Evolutionary conservation across 345 rosid genomes (phyloP).

Genomic region (Populus simonii): DNA sequence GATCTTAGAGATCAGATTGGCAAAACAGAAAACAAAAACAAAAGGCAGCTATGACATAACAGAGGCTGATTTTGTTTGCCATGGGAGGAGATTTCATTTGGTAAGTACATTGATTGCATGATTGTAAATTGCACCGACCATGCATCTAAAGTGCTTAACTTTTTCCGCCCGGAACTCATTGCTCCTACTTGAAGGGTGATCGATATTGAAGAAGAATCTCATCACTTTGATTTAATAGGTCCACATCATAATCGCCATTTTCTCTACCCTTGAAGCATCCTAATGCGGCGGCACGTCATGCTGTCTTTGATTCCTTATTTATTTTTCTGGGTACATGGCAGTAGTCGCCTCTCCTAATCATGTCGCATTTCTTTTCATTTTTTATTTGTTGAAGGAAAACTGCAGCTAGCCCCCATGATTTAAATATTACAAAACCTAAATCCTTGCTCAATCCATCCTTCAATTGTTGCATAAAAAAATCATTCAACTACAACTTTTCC

Average conservation of each 20-base stretch:
- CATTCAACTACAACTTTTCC: background rate
- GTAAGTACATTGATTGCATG: background rate
- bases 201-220: background rate
- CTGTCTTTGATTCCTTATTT: background rate
- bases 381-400: background rate
- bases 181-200: background rate
- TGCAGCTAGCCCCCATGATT: background rate
- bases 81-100: background rate
- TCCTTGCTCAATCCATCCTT: background rate
- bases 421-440: background rate
- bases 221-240: background rate
- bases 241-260: constrained; percentile 4
- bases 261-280: background rate
- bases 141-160: background rate
- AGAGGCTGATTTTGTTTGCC: background rate
- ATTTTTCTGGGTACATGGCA: background rate
- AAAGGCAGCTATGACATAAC: background rate
- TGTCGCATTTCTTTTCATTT: background rate
- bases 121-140: constrained; percentile 2
- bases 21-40: no score
- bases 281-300: constrained; percentile 15
- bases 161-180: constrained; percentile 24
- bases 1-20: background rate
- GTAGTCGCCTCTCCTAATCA: background rate
- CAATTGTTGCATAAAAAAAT: background rate